Evolutionary conservation across 139 green algal species (phyloP), one percentile per base, ranked within the genome.

Genomic region (Zygnema cylindricum): DNA sequence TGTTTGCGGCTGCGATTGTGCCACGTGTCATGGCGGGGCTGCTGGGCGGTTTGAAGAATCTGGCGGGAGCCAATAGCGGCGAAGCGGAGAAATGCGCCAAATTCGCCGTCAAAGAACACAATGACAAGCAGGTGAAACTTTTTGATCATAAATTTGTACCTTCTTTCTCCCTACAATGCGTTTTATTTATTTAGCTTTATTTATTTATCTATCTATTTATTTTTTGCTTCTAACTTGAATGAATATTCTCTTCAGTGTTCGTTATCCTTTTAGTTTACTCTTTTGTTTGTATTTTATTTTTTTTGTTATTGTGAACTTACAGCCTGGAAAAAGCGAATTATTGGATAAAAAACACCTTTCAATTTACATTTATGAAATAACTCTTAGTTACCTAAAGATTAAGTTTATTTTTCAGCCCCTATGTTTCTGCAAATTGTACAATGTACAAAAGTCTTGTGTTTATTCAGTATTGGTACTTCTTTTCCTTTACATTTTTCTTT

Each of bases 41-140:
- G n/a, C 77, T 84, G 32, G 77, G 77, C 25, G 77, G 38, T 2
- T 3, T 38, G 41, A 84, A 84, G 77, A 33, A 84, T 2, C 22
- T 63, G 77, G 3, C 35, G 2, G 16, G 21, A 2, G 73, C 21
- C 21, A 81, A 81, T 43, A 55, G 76, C 11, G 77, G n/a, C n/a
- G 77, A 84, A 7, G 32, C 55, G 33, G 77, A 84, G 77, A 35
- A 84, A 33, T 63, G 35, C 7, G 77, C 32, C 77, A 84, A 42
- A 33, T 84, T 43, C 33, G 77, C 77, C 2, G 77, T 84, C 2
- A 16, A 84, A 7, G 38, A 84, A 7, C 77, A 84, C 77, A 84
- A 84, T 63, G n/a, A 21, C n/a, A 84, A 84, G 25, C 16, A 84
- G 16, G 77, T 55, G n/a, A n/a, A n/a, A n/a, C n/a, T n/a, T n/a